Conservation (phyloP, 192 early-diverging fungal species). For the Spizellomyces sp. region DNA sequence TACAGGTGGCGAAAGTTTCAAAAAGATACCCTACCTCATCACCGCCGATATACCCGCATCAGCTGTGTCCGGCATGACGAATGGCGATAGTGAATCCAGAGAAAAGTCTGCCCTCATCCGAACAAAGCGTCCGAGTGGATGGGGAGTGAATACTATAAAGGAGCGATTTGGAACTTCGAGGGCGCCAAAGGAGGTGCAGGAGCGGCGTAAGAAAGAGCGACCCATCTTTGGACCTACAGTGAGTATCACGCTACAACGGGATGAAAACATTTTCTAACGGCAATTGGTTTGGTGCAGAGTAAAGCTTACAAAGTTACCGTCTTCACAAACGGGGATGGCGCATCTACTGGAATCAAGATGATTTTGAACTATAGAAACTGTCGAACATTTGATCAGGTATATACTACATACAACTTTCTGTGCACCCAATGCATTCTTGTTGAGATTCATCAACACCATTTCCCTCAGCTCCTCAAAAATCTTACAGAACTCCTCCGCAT, state of each 20-base stretch:
- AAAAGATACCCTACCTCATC: constrained; percentile 36
- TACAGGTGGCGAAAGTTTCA: constrained; percentile 46
- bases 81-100: background rate
- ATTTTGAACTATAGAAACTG: constrained; percentile 58
- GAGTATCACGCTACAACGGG: background rate
- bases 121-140: constrained; percentile 1
- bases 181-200: background rate
- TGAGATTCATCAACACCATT: too few relatives aligned
- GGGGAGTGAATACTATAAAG: constrained; percentile 11
- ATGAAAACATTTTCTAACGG: background rate
- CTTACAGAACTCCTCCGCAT: constrained; percentile 29
- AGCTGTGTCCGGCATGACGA: background rate
- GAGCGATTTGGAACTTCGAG: constrained; percentile 9
- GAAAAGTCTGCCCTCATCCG: background rate
- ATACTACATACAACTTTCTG: background rate
- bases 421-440: background rate
- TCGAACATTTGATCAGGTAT: constrained; percentile 53
- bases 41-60: background rate
- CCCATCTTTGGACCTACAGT: constrained; percentile 47
- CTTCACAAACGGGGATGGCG: constrained; percentile 49
- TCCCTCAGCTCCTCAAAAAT: constrained; percentile 19
- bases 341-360: constrained; percentile 36
- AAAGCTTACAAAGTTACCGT: constrained; percentile 55
- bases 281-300: constrained; percentile 28
- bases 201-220: constrained; percentile 16